Conservation (phyloP, 495 filamentous ascomycete species). For the Tuber brumale region DNA sequence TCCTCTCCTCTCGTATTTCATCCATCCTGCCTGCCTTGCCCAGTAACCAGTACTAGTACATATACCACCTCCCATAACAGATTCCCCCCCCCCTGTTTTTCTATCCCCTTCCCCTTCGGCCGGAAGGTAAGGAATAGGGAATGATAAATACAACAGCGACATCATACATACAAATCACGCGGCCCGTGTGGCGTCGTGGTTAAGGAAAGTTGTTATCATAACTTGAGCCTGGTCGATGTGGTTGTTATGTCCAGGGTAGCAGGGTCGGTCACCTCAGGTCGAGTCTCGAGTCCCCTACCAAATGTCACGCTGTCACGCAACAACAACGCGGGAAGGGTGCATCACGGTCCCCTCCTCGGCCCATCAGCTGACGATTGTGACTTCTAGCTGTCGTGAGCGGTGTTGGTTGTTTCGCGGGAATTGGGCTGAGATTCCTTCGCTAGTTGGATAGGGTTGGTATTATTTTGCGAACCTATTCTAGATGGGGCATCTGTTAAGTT, state of each 20-base stretch:
- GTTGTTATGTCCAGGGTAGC: background rate
- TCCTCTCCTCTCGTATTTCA: background rate
- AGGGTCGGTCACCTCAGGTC: background rate
- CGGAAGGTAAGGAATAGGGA: background rate
- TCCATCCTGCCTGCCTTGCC: background rate
- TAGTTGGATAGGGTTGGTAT: background rate
- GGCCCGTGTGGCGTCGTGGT: background rate
- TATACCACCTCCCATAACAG: background rate
- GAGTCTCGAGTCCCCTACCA: background rate
- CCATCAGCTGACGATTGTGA: background rate
- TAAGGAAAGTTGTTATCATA: background rate
- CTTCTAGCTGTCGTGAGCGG: background rate
- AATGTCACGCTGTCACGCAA: slow-evolving; percentile 2
- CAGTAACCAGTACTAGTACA: background rate
- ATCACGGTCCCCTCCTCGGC: background rate
- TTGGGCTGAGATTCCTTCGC: background rate
- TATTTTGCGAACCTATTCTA: background rate
- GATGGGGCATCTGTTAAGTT: background rate
- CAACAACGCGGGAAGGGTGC: background rate
- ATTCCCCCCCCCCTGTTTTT: background rate
- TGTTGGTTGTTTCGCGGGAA: slow-evolving; percentile 3
- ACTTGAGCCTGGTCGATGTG: background rate
- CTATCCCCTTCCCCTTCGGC: background rate
- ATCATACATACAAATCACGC: background rate
- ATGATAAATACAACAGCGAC: background rate